Evolutionary conservation across 2,329 filamentous ascomycete genomes (phyloP), one percentile per base, ranked within the genome.

Genomic region (Ophiostoma populinum): DNA sequence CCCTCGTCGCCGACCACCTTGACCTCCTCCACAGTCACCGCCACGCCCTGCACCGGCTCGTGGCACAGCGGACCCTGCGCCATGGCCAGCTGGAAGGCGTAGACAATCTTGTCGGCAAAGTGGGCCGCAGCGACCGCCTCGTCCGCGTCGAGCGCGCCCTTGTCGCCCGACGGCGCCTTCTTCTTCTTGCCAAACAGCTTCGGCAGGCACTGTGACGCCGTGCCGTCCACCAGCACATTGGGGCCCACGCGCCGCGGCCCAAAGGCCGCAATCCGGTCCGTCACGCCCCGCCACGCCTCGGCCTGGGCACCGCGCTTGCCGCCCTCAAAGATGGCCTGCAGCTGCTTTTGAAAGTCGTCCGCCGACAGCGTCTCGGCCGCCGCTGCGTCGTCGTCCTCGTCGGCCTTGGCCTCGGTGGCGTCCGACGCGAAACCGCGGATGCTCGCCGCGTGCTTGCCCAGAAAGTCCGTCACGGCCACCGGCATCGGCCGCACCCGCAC

Each of bases 41-140:
- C 90, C 17, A 94, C 69, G 33, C 90, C 90, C 58, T 94, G 87
- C 32, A 94, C 75, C 0, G 90, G 87, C 52, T 98, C 90, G 47
- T 82, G 70, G 55, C 90, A 95, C 34, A 95, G 68, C 0, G 90
- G 86, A 0, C 90, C 90, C 55, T 92, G 83, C 16, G 75, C 70
- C 1, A 78, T 92, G 25, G 83, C 80, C 12, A 95, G 75, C 53
- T 98, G 90, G 65, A 98, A 98, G 32, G 82, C 86, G 52, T 98
- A 86, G 7, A 73, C 65, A 43, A 95, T 80, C 52, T 92, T 95
- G 59, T 95, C 87, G 38, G 76, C 73, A 44, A 95, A 75, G 48
- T 90, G 78, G 32, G 65, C 64, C 4, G 75, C 63, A 36, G 64
- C 58, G 27, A 79, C 56, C 32, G 57, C 55, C 37, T 70, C 65